Evolutionary conservation across 345 rosid genomes (phyloP).

Genomic region (Euclidium syriacum): DNA sequence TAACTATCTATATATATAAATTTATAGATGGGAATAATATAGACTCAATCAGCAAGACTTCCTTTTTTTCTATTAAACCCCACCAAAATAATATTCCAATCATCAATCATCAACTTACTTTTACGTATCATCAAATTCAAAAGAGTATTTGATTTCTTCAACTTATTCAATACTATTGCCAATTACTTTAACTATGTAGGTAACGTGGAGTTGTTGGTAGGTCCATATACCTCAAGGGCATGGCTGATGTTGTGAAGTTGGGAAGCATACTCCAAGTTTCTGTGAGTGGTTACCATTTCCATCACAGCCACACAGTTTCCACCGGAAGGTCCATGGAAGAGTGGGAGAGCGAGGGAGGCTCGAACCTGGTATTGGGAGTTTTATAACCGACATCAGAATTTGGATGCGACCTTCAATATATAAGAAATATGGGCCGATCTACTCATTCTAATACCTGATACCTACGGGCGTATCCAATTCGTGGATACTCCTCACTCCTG

Average conservation of each 20-base stretch:
- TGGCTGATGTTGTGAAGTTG: conserved; percentile 61
- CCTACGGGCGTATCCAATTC: conserved; percentile 51
- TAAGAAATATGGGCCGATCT: too few relatives aligned
- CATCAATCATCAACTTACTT: neutral
- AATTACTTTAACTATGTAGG: too few relatives aligned
- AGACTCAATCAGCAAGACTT: conserved; percentile 14
- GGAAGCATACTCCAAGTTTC: conserved; percentile 47
- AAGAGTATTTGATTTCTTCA: too few relatives aligned
- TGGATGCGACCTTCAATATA: too few relatives aligned
- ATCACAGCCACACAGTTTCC: conserved; percentile 76
- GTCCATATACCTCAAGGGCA: conserved; percentile 64
- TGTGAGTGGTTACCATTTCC: conserved; percentile 69
- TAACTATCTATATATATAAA: neutral
- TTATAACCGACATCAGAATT: too few relatives aligned
- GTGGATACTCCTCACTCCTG: conserved; percentile 60
- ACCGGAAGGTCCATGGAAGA: conserved; percentile 56
- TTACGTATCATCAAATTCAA: neutral
- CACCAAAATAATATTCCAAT: conserved; percentile 6
- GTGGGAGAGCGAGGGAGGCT: conserved; percentile 75
- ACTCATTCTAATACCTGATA: too few relatives aligned
- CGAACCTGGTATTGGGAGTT: conserved; percentile 53
- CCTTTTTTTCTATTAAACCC: neutral
- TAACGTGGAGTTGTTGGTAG: too few relatives aligned
- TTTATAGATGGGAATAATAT: neutral
- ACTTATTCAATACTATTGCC: too few relatives aligned